Evolutionary conservation across 1,284 basidiomycete genomes (phyloP), one percentile per base, ranked within the genome.

Genomic region (Rhodofomes roseus): DNA sequence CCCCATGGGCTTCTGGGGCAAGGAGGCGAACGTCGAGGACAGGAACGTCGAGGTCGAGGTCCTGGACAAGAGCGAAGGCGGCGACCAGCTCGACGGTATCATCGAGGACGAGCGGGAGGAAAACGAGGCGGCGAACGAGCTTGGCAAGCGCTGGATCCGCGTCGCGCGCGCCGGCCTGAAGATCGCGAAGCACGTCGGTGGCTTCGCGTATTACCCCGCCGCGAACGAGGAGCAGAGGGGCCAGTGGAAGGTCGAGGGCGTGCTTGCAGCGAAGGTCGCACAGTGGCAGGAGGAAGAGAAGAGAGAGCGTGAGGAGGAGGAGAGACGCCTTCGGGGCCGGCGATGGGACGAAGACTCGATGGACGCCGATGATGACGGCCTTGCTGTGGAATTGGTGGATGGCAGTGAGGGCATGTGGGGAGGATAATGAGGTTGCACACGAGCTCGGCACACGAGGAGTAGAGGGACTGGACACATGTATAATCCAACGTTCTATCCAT

Each of bases 1-100:
- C 71, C 93, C 95, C 71, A 84, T 92, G 48, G 95, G 95, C 0
- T 98, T 90, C 73, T 98, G 95, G 96, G 68, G 66, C 56, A 91
- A 85, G 60, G 68, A 68, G 43, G 52, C 55, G 14, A 63, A 61
- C 52, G 61, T 61, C 66, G 87, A 84, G 63, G 89, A 82, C 66
- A 82, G 78, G 62, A 79, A 82, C 63, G 79, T 81, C 55, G 95
- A 96, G 76, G 81, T 92, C 64, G 93, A 95, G 68, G 88, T 95
- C 1, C 79, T 96, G 43, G 81, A 90, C 55, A 77, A 83, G 55
- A 75, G 76, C 29, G 86, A 91, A 65, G 69, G 68, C 3, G 80
- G 83, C 62, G 74, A 73, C 34, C 71, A 70, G 51, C 69, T 82
- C 41, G 92, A 95, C 69, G 93, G 92, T 4, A 81, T 87, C 58